Evolutionary conservation across 192 early-diverging fungal species (phyloP).

Genomic region (Rhizophagus clarus): DNA sequence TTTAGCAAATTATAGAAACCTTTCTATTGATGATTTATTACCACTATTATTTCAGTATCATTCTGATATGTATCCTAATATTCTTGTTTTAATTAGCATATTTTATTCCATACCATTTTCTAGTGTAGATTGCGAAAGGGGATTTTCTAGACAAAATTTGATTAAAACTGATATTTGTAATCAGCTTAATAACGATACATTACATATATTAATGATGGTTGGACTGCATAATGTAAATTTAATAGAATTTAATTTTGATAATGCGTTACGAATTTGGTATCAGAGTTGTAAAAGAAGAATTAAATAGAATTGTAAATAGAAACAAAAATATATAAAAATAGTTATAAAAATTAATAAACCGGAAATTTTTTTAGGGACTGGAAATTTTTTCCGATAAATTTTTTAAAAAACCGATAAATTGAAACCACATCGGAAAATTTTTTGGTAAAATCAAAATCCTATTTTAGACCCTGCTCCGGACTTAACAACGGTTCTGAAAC

Average conservation of each 20-base stretch:
- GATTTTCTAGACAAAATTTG: not conserved
- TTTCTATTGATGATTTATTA: not conserved
- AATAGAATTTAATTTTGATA: not conserved
- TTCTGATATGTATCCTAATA: not conserved
- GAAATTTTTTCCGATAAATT: too few relatives aligned
- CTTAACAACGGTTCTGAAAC: too few relatives aligned
- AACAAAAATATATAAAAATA: not conserved
- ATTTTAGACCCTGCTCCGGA: too few relatives aligned
- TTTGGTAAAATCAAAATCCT: too few relatives aligned
- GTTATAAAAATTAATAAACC: too few relatives aligned
- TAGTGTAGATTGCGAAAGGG: slow-evolving; percentile 10
- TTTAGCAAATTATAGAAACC: not conserved
- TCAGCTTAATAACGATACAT: not conserved
- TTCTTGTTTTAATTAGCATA: not conserved
- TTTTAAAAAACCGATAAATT: too few relatives aligned
- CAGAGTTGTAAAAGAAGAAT: not conserved
- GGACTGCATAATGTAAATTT: not conserved
- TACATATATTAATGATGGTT: not conserved
- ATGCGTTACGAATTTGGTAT: not conserved
- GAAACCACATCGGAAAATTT: too few relatives aligned
- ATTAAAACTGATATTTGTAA: not conserved
- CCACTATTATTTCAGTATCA: not conserved
- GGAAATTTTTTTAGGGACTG: too few relatives aligned
- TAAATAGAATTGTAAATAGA: not conserved
- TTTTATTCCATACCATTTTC: slow-evolving; percentile 5